These are phyloP conservation scores for Hypoxylon perforatum DNA, from an alignment of 495 filamentous ascomycete species.

Conservation along the genomic window DNA sequence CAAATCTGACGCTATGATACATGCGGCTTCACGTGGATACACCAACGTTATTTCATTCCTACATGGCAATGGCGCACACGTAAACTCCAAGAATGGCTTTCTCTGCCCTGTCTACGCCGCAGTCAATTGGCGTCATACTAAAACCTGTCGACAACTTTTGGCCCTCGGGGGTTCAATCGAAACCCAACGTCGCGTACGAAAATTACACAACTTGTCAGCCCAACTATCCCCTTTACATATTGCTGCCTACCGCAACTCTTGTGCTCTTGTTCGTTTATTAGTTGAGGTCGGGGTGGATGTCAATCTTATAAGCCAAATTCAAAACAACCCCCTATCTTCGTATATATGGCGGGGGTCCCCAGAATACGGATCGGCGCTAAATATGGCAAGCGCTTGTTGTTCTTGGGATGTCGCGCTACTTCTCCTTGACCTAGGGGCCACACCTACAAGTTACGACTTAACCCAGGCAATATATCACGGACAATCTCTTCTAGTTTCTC, in stretches of 20 bases:
- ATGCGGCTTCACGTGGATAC: constrained; percentile 18
- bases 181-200: background rate
- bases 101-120: constrained; percentile 15
- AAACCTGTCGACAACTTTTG: constrained; percentile 19
- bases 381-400: background rate
- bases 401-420: constrained; percentile 1
- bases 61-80: background rate
- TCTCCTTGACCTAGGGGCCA: constrained; percentile 7
- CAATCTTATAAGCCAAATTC: background rate
- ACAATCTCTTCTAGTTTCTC: background rate
- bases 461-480: background rate
- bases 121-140: background rate
- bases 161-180: constrained; percentile 14
- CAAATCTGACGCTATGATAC: constrained; percentile 16
- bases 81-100: background rate
- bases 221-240: constrained; percentile 3
- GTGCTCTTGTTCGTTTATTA: background rate
- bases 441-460: background rate
- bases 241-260: background rate
- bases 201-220: background rate
- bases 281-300: background rate
- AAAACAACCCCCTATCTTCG: background rate
- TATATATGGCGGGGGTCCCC: background rate
- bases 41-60: constrained; percentile 22
- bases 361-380: background rate